phyloP scores from a whole-genome alignment of 768 basidiomycete species.

The Inosperma sp. region DNA sequence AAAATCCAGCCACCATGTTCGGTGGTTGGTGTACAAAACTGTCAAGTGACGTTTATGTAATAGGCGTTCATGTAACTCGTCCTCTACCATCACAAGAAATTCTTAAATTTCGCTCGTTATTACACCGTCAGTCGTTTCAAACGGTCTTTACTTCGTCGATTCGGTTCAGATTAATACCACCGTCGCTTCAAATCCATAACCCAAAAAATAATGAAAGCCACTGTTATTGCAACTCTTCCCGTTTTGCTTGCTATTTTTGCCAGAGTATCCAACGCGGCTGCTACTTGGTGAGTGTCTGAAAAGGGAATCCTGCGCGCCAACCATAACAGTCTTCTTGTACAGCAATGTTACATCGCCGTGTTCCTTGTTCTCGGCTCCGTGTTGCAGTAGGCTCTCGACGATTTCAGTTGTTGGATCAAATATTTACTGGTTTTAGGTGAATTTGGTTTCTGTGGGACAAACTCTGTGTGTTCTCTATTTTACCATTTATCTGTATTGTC shows the following conservation, averaged over 20 bases:
- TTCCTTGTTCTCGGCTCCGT: constrained; percentile 39
- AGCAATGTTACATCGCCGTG: constrained; percentile 45
- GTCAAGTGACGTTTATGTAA: too few species aligned
- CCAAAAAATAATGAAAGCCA: constrained; percentile 14
- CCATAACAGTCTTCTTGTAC: not conserved
- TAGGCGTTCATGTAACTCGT: too few species aligned
- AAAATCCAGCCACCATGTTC: too few species aligned
- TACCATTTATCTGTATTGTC: not conserved
- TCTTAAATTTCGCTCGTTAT: not conserved
- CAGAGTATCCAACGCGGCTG: constrained; percentile 18
- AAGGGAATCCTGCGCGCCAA: not conserved
- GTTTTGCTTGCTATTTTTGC: constrained; percentile 21
- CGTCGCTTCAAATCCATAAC: not conserved
- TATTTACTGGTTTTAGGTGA: constrained; percentile 33
- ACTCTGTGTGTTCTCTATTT: constrained; percentile 31
- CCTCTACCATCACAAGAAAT: too few species aligned
- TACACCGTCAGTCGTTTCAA: not conserved
- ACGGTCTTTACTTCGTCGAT: constrained; percentile 4
- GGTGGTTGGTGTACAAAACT: too few species aligned
- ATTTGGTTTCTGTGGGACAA: constrained; percentile 51
- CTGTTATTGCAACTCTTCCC: constrained; percentile 16
- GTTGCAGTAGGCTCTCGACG: constrained; percentile 42
- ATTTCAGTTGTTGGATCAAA: not conserved
- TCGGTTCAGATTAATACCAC: too few species aligned
- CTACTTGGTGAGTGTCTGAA: constrained; percentile 18